These are phyloP conservation scores for Dactylonectria estremocensis DNA, from an alignment of 2,329 filamentous ascomycete genomes.

Conservation along the genomic window DNA sequence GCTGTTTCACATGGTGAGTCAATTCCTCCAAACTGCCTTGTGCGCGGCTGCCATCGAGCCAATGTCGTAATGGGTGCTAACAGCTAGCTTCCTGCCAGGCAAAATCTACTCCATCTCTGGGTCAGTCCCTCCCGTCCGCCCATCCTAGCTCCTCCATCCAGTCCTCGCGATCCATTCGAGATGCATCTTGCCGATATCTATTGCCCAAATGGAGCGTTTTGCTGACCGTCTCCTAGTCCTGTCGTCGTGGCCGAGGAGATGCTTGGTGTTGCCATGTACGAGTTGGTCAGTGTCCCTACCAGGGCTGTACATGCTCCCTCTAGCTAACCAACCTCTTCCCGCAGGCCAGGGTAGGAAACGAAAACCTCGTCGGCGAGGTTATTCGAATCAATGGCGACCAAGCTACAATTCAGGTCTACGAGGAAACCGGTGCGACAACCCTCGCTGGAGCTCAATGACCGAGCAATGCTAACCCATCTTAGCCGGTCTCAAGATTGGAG, in stretches of 20 bases:
- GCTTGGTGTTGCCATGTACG: slow-evolving; percentile 99
- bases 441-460: slow-evolving; percentile 13
- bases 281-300: slow-evolving; percentile 77
- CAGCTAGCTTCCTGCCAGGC: slow-evolving; percentile 56
- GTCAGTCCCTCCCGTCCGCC: slow-evolving; percentile 57
- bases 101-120: slow-evolving; percentile 76
- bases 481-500: slow-evolving; percentile 96
- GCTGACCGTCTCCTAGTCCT: slow-evolving; percentile 70
- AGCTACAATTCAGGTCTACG: slow-evolving; percentile 98
- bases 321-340: slow-evolving; percentile 29
- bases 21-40: slow-evolving; percentile 9
- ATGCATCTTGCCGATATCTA: slow-evolving; percentile 23
- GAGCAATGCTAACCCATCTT: slow-evolving; percentile 37
- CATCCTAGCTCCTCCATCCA: slow-evolving; percentile 14
- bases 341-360: slow-evolving; percentile 91
- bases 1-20: slow-evolving; percentile 58
- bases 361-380: slow-evolving; percentile 94
- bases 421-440: slow-evolving; percentile 86
- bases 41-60: slow-evolving; percentile 19
- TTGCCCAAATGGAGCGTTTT: slow-evolving; percentile 14
- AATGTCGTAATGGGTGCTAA: slow-evolving; percentile 45
- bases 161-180: slow-evolving; percentile 16
- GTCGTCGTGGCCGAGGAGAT: slow-evolving; percentile 98
- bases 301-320: slow-evolving; percentile 7
- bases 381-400: slow-evolving; percentile 97